Base-by-base conservation (phyloP, 2,329 filamentous ascomycete species). In the Onygenales sp. region DNA sequence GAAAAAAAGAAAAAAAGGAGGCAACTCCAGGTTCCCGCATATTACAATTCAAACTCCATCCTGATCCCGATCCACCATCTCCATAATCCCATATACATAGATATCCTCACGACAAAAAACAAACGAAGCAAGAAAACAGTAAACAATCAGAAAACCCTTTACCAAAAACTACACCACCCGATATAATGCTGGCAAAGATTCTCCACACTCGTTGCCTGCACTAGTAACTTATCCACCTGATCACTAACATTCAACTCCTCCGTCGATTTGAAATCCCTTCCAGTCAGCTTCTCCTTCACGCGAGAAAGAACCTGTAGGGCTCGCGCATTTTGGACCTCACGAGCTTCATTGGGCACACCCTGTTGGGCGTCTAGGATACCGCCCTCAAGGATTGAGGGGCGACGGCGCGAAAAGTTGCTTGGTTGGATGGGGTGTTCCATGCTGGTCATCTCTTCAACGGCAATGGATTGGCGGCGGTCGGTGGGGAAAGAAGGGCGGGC, bases 91-190 rank as follows among this genome's bases (percentile, higher is more conserved):
- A 27, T 27, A 27, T 27, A 27, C 21, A 27, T 27, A 27, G 21
- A 27, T 27, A 27, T 27, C 21, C 21, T 42, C 17, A 14, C 27
- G 21, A 32, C 3, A 42, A 13, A 33, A 11, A 32, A 42, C 2
- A 34, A n/a, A 33, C 10, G 11, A 44, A 14, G 9, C 8, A 34
- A 43, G 57, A 51, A n/a, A 37, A 80, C 4, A 43, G 14, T 11
- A 4, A 40, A 40, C 10, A 2, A 40, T 11, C 10, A 40, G 37
- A 11, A 11, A 40, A 4, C 14, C 37, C 6, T 40, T 51, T 56
- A 97, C 92, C 92, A 97, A 79, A 96, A 97, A 72, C 88, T 94
- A 73, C 92, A 97, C 92, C 92, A 97, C 58, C 93, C 93, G 63
- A 97, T 95, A 69, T 96, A 98, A 75, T 97, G 93, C 77, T 97